Conservation (phyloP, 2,329 filamentous ascomycete species). For the Trichoderma sp. region DNA sequence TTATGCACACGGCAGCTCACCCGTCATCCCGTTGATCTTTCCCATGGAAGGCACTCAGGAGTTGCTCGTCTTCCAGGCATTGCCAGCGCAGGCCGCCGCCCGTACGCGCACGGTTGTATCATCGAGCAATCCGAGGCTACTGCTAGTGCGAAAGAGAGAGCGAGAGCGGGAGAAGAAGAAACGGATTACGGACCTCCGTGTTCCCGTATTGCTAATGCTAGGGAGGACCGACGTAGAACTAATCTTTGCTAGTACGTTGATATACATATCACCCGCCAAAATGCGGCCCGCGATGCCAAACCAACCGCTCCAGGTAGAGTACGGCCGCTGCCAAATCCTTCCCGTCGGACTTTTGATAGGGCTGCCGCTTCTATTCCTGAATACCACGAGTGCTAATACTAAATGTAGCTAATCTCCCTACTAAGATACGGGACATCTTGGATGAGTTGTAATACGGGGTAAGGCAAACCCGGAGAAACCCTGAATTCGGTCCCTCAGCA, state of each 20-base stretch:
- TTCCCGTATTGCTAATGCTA: neutral
- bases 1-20: neutral
- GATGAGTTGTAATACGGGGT: neutral
- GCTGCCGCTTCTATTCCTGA: neutral
- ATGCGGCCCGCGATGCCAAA: conserved; percentile 1
- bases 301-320: neutral
- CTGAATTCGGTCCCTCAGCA: neutral
- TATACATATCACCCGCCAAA: neutral
- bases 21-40: neutral
- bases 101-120: neutral
- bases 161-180: neutral
- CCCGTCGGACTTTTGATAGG: neutral
- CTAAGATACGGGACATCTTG: neutral
- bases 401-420: neutral
- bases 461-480: neutral
- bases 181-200: neutral
- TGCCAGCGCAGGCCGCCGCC: conserved; percentile 1
- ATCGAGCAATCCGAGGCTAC: neutral
- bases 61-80: neutral
- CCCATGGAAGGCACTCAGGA: neutral
- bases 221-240: neutral
- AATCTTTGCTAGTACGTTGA: neutral
- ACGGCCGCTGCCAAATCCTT: neutral
- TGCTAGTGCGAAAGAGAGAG: neutral
- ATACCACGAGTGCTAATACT: neutral